phyloP scores from a whole-genome alignment of 257 asterid genomes.

The Solanum bulbocastanum region DNA sequence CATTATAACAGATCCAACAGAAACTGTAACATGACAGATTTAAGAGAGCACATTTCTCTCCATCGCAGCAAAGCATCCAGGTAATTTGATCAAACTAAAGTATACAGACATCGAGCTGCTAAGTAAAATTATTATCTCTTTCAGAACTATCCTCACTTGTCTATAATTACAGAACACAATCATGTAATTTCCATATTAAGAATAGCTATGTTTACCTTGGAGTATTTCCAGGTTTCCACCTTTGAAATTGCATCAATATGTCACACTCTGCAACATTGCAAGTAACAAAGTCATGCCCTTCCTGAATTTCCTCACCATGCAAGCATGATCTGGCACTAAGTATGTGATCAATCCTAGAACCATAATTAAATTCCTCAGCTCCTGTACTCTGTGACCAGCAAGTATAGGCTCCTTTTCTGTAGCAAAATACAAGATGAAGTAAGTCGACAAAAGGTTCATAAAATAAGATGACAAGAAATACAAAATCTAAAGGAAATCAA shows the following conservation, averaged over 20 bases:
- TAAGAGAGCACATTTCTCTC: background rate
- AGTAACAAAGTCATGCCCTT: conserved; percentile 43
- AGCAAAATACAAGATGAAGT: background rate
- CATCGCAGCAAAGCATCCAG: background rate
- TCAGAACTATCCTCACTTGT: background rate
- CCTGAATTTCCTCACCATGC: conserved; percentile 45
- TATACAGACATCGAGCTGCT: background rate
- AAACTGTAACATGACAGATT: background rate
- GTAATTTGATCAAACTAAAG: background rate
- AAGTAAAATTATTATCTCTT: background rate
- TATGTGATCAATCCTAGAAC: conserved; percentile 92
- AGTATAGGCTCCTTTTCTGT: conserved; percentile 77
- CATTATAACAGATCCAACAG: background rate
- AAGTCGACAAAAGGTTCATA: background rate
- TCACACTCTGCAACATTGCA: conserved; percentile 91
- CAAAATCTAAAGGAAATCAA: background rate
- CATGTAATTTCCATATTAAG: background rate
- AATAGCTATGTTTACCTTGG: conserved; percentile 47
- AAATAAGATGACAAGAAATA: background rate
- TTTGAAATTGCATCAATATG: conserved; percentile 67
- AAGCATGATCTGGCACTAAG: conserved; percentile 83
- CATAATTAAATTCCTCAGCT: conserved; percentile 89
- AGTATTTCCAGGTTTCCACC: conserved; percentile 75
- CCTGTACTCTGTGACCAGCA: conserved; percentile 96
- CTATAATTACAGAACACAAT: background rate